phyloP scores from a whole-genome alignment of 768 basidiomycete genomes.

The Aureoboletus auriporus region DNA sequence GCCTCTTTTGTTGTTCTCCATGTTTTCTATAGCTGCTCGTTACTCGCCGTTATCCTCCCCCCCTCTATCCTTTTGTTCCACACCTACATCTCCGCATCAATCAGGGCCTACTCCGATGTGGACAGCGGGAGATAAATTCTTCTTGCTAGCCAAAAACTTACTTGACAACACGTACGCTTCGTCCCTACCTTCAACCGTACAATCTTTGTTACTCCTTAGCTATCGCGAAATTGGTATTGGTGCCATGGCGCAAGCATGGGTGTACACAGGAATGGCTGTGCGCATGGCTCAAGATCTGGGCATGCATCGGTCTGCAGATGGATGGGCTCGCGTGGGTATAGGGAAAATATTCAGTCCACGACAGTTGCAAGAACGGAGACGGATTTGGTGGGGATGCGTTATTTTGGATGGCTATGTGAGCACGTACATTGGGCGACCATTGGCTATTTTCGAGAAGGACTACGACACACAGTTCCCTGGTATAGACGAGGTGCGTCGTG shows the following conservation, averaged over 20 bases:
- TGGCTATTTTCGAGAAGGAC: constrained; percentile 71
- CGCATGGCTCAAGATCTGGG: constrained; percentile 92
- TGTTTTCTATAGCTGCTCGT: constrained; percentile 80
- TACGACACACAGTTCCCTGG: constrained; percentile 69
- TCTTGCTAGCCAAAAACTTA: constrained; percentile 61
- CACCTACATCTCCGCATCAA: constrained; percentile 33
- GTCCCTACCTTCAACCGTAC: constrained; percentile 71
- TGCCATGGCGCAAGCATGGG: constrained; percentile 86
- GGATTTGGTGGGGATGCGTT: constrained; percentile 78
- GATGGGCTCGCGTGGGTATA: constrained; percentile 61
- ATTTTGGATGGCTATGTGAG: constrained; percentile 79
- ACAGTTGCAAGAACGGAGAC: constrained; percentile 65
- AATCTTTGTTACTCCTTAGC: constrained; percentile 75
- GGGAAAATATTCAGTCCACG: constrained; percentile 54
- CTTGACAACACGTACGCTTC: constrained; percentile 65
- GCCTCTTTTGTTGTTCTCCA: constrained; percentile 69
- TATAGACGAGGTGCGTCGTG: constrained; percentile 47
- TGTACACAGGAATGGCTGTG: constrained; percentile 82
- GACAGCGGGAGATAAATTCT: constrained; percentile 72
- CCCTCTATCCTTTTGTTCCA: constrained; percentile 28
- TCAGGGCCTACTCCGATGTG: constrained; percentile 63
- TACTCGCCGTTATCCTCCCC: constrained; percentile 40
- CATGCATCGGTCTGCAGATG: constrained; percentile 77
- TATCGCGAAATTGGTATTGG: constrained; percentile 87
- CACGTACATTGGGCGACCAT: constrained; percentile 73